Percentiles rank a stretch among this genome's conserved stretches.
Evolutionary conservation across 495 filamentous ascomycete species (phyloP).

Genomic region (Aspergillus avenaceus): DNA sequence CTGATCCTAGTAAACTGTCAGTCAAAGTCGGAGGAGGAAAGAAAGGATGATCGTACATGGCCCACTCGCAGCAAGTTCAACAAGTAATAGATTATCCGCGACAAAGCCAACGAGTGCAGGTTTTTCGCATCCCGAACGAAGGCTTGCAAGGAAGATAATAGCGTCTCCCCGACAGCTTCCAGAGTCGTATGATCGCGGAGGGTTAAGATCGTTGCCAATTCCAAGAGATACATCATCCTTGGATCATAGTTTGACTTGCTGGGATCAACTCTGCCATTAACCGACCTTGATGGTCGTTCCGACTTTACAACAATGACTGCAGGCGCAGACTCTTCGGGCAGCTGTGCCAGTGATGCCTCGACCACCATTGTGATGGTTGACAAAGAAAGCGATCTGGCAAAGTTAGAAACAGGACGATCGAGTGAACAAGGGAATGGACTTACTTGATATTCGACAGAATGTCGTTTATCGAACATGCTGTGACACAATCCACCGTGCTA

Average conservation of each 20-base stretch:
- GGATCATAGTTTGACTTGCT: conserved; percentile 73
- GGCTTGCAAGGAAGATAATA: conserved; percentile 74
- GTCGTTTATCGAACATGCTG: conserved; percentile 78
- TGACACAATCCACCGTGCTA: conserved; percentile 90
- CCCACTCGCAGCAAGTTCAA: conserved; percentile 78
- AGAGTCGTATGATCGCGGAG: conserved; percentile 73
- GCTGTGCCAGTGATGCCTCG: conserved; percentile 67
- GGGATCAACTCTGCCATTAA: conserved; percentile 46
- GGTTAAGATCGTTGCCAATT: conserved; percentile 81
- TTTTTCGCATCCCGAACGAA: conserved; percentile 74
- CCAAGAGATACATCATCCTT: conserved; percentile 78
- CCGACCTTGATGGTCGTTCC: conserved; percentile 58
- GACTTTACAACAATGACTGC: conserved; percentile 84
- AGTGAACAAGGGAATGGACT: conserved; percentile 22
- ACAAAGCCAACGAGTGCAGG: conserved; percentile 75
- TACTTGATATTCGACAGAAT: conserved; percentile 83
- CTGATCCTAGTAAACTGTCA: conserved; percentile 60
- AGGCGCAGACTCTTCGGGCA: conserved; percentile 80
- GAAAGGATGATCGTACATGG: conserved; percentile 58
- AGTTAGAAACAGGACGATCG: not conserved
- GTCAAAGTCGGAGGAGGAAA: conserved; percentile 6
- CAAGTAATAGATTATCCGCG: conserved; percentile 81
- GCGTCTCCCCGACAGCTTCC: conserved; percentile 64
- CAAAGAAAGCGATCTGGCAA: conserved; percentile 61
- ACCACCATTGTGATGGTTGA: conserved; percentile 64